Conservation (phyloP, 768 basidiomycete species). For the Tricholomella constricta region DNA sequence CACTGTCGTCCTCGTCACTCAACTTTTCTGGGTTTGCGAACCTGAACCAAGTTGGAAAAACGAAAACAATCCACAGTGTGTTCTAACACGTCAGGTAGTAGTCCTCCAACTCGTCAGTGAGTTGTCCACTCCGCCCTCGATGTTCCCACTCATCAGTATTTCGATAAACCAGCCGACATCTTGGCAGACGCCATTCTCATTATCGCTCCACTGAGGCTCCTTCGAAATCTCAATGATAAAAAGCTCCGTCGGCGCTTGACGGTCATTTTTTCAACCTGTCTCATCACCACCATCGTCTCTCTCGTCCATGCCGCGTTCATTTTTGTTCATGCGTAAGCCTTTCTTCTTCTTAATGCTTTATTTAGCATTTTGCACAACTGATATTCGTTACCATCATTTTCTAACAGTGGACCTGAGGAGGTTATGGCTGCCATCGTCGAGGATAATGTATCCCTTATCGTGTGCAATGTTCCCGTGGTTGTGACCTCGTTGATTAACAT, state of each 20-base stretch:
- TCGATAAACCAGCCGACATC: constrained; percentile 18
- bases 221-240: constrained; percentile 42
- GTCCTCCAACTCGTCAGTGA: constrained; percentile 54
- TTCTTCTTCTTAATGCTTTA: neutral
- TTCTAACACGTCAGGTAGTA: constrained; percentile 47
- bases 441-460: constrained; percentile 38
- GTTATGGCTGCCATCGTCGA: constrained; percentile 46
- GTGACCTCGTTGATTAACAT: constrained; percentile 30
- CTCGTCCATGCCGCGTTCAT: constrained; percentile 50
- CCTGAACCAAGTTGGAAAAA: constrained; percentile 41
- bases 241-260: constrained; percentile 42
- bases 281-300: constrained; percentile 49
- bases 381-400: neutral
- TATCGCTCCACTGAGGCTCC: constrained; percentile 44
- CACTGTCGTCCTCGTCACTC: constrained; percentile 39
- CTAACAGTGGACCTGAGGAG: constrained; percentile 28
- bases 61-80: constrained; percentile 37
- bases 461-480: constrained; percentile 42
- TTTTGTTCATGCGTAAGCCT: constrained; percentile 21
- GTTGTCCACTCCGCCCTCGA: constrained; percentile 21
- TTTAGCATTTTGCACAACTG: neutral
- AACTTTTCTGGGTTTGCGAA: constrained; percentile 48
- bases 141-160: neutral
- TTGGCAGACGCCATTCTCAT: constrained; percentile 49
- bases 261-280: constrained; percentile 56